Evolutionary conservation across 78 protist species (phyloP).

Genomic region (Creolimax fragrantissima): DNA sequence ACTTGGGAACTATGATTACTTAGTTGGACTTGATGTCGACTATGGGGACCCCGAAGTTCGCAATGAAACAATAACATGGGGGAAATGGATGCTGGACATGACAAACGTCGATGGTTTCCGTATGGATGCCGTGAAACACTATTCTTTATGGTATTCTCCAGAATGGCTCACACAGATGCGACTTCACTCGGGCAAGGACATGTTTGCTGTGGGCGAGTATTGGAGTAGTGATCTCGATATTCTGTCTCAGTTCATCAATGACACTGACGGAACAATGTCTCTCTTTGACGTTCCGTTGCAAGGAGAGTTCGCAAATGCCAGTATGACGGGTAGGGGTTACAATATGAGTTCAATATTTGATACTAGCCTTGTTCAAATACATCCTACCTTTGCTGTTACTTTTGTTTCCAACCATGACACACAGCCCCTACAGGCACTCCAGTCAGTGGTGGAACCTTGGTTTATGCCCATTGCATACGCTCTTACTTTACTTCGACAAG

Average conservation of each 20-base stretch:
- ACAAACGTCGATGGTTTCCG: conserved; percentile 26
- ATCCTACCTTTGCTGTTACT: conserved; percentile 11
- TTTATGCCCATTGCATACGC: conserved; percentile 30
- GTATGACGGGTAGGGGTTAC: neutral
- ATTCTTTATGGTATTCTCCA: neutral
- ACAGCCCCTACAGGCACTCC: conserved; percentile 25
- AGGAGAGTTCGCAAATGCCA: conserved; percentile 2
- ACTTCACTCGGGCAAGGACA: neutral
- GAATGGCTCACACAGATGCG: neutral
- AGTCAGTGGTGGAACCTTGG: conserved; percentile 10
- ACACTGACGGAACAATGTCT: neutral
- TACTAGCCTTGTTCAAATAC: neutral
- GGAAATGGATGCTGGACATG: neutral
- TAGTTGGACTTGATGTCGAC: neutral
- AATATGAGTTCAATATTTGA: conserved; percentile 31
- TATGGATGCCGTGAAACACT: conserved; percentile 26
- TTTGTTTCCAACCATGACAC: conserved; percentile 29
- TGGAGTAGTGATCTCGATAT: conserved; percentile 3
- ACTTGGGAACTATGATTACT: conserved; percentile 15
- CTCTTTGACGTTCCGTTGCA: conserved; percentile 26
- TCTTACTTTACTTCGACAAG: conserved; percentile 5
- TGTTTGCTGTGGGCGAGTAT: conserved; percentile 35
- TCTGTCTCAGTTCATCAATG: neutral
- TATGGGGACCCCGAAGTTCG: neutral
- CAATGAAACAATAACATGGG: neutral